A percentile compares a stretch with the other conserved stretches of the same genome.
Evolutionary conservation across 257 asterid genomes (phyloP).

Genomic region (Gentiana macrophylla): DNA sequence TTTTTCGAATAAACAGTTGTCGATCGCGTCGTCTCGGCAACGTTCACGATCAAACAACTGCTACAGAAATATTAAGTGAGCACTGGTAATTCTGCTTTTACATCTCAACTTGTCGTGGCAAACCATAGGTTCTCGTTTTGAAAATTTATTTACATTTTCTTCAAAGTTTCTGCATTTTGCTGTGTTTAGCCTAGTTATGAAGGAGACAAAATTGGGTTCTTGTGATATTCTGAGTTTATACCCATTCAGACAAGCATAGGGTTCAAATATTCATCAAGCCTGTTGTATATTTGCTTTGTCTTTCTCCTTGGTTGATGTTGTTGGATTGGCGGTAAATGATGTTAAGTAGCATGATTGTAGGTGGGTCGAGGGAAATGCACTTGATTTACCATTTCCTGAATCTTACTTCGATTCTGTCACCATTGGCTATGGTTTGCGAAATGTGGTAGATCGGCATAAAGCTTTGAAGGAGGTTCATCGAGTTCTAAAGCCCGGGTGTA

Average conservation of each 20-base stretch:
- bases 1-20: slow-evolving; percentile 74
- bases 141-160: not conserved
- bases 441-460: slow-evolving; percentile 50
- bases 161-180: not conserved
- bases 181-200: not conserved
- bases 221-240: not conserved
- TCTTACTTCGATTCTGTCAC: slow-evolving; percentile 71
- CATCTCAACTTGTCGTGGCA: slow-evolving; percentile 7
- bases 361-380: slow-evolving; percentile 90
- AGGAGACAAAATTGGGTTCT: not conserved
- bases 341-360: slow-evolving; percentile 23
- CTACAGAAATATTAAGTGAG: slow-evolving; percentile 76
- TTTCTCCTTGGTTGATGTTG: not conserved
- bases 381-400: slow-evolving; percentile 57
- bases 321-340: not conserved
- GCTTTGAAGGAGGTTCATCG: slow-evolving; percentile 60
- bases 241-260: not conserved
- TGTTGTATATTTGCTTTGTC: not conserved
- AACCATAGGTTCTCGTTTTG: not conserved
- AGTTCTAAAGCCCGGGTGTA: slow-evolving; percentile 72
- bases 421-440: slow-evolving; percentile 77
- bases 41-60: slow-evolving; percentile 40
- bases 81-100: slow-evolving; percentile 15
- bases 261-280: not conserved
- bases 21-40: slow-evolving; percentile 66